Evolutionary conservation across 805 yeast genomes (phyloP), one percentile per base, ranked within the genome.

Genomic region (Kodamaea neixiangensis): DNA sequence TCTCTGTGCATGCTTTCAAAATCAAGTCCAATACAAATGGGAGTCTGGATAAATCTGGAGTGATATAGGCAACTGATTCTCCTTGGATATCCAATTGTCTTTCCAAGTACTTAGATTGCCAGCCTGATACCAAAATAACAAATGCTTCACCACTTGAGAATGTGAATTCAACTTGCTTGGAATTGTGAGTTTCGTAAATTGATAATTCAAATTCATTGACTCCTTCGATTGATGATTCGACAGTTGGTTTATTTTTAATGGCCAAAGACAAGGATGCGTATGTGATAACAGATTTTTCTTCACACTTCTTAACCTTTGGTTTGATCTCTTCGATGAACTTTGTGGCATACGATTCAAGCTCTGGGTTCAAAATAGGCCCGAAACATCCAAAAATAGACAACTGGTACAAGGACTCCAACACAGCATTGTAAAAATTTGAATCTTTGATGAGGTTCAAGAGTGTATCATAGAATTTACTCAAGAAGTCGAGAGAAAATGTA

Each of bases 61-160:
- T 65, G 10, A 69, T 38, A 47, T 52, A 61, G 13, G 39, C 35
- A 20, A 47, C 15, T 2, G 52, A 46, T 1, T 58, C 65, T 11
- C 72, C 79, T 46, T 72, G 78, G 17, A 88, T 71, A 60, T 87
- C 96, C 43, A 83, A 59, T 11, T 77, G 69, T 42, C 79, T 76
- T 21, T 64, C 61, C 55, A 90, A 66, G 11, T 77, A 73, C 22
- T 71, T 74, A 1, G 96, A 85, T 2, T 76, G 65, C 94, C 96
- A 87, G 0, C 97, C 96, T 15, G 83, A 77, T 0, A 89, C 85
- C 4, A 87, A 60, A 11, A 89, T 73, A 20, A 88, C 76, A 15
- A 92, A 67, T 0, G 96, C 91, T 63, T 93, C 98, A 48, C 98
- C 97, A 44, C 85, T 78, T 0, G 90, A 77, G 57, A 93, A 89